Base-by-base conservation (phyloP, 352 stramenopile genomes). In the Globisporangium megalacanthum region DNA sequence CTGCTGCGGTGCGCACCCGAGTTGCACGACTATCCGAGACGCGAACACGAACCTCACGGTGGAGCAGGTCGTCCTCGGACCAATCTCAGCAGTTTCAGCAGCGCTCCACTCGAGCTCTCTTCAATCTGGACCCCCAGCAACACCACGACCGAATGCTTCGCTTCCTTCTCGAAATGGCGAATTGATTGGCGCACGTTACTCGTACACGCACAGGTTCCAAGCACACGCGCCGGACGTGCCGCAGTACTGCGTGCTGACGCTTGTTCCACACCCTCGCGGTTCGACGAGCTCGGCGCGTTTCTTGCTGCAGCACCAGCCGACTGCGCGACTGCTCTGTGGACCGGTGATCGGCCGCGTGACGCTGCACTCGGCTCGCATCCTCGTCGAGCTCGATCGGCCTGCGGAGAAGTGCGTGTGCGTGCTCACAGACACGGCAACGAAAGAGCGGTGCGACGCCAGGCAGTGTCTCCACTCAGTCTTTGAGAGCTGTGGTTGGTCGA, bases 341-440 rank as follows among this genome's bases (percentile, higher is more conserved):
- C 82, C 82, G 10, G 61, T 92, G n/a, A 57, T 92, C 29, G 79
- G 82, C 25, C 68, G 72, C 15, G 68, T 89, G 14, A 84, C 76
- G n/a, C 65, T 74, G 7, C 61, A 65, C 13, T 73, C 79, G 22
- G 70, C 70, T 1, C 66, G 82, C 19, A 78, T 92, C 31, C 66
- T 92, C 3, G 53, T 92, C 37, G 82, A 89, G 42, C 51, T 89
- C 19, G 79, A 89, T 49, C 73, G 72, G 0, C 22, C 58, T 3
- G 76, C 72, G 8, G 20, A 61, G 0, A 79, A 68, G 35, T 65
- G 73, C 2, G 33, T 58, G 29, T 89, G 79, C 22, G 60, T 74
- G 2, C 55, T 87, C 17, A 70, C 54, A 11, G 72, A 81, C 31
- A 41, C 57, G 42, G 49, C 46, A 33, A 73, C 72, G 14, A 41